Evolutionary conservation across 2,329 filamentous ascomycete genomes (phyloP), one percentile per base, ranked within the genome.

Genomic region (Talaromyces sp.): DNA sequence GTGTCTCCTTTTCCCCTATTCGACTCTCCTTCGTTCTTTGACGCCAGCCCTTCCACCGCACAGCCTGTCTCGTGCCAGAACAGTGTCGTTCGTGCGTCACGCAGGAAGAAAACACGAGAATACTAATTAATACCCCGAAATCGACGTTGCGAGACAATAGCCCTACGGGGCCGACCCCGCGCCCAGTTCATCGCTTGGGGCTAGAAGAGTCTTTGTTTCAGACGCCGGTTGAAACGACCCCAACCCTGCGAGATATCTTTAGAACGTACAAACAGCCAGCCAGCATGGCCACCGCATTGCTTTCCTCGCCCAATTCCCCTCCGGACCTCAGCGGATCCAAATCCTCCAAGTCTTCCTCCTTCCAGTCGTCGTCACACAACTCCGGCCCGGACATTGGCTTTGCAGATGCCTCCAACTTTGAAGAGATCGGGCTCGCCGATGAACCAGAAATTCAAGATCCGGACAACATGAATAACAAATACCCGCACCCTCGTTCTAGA

Each of bases 311-410:
- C 53, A 85, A 83, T 73, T 91, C 89, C 65, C 89, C 89, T 61
- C 89, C 89, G 63, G 90, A 91, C 69, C 86, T 96, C 77, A 91
- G 89, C 64, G 84, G 82, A 66, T 96, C 91, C 63, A 96, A 93
- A 75, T 95, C 91, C 64, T 96, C 91, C 65, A 96, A 95, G 76
- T 92, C 91, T 29, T 96, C 91, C 5, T 96, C 91, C 55, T 89
- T 93, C 69, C 89, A 88, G 67, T 96, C 92, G 41, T 96, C 92
- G 46, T 87, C 85, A 63, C 89, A 87, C 57, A 79, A 86, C 69
- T 89, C 91, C 69, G 89, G 90, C 67, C 75, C 78, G 27, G 86
- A 88, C 69, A 85, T 82, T 66, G 82, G 86, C 56, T 79, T 90
- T 52, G 82, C 86, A 57, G 90, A 96, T 70, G 84, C 89, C 61